phyloP scores from a whole-genome alignment of 208 protist species.

The Trypanosoma congolense region DNA sequence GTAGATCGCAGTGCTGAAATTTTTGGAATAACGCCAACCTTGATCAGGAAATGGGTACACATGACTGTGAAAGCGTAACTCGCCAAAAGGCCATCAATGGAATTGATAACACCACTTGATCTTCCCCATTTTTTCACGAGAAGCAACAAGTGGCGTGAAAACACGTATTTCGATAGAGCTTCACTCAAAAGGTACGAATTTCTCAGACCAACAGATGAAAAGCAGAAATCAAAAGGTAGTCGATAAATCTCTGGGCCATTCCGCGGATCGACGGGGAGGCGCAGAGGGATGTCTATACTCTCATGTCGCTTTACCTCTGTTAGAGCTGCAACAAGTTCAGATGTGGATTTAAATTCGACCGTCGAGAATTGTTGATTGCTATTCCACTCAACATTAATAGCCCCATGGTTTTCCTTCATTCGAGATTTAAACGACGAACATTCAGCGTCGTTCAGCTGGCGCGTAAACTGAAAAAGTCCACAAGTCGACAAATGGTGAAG shows the following conservation, averaged over 20 bases:
- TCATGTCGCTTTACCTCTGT: constrained; percentile 64
- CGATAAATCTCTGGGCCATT: constrained; percentile 83
- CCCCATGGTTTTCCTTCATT: constrained; percentile 53
- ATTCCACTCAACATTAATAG: constrained; percentile 71
- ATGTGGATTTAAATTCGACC: constrained; percentile 62
- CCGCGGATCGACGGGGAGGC: constrained; percentile 68
- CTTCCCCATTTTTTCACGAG: constrained; percentile 85
- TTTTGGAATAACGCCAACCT: constrained; percentile 53
- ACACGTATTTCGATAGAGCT: constrained; percentile 57
- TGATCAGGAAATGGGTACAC: constrained; percentile 76
- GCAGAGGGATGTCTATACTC: constrained; percentile 69
- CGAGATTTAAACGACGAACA: constrained; percentile 38
- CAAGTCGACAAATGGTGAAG: constrained; percentile 65
- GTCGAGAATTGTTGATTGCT: constrained; percentile 70
- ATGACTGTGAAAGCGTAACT: constrained; percentile 87
- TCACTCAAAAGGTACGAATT: constrained; percentile 79
- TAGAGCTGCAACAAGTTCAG: constrained; percentile 59
- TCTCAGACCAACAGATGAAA: constrained; percentile 76
- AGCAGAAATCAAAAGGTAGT: constrained; percentile 87
- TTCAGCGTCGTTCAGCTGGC: constrained; percentile 45
- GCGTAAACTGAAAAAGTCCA: constrained; percentile 80
- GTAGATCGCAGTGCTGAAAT: constrained; percentile 30
- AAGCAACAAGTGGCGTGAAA: constrained; percentile 76
- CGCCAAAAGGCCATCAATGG: constrained; percentile 84
- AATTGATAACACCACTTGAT: constrained; percentile 70